Evolutionary conservation across 1,284 basidiomycete species (phyloP).

Genomic region (Ustilago shanxiensis): DNA sequence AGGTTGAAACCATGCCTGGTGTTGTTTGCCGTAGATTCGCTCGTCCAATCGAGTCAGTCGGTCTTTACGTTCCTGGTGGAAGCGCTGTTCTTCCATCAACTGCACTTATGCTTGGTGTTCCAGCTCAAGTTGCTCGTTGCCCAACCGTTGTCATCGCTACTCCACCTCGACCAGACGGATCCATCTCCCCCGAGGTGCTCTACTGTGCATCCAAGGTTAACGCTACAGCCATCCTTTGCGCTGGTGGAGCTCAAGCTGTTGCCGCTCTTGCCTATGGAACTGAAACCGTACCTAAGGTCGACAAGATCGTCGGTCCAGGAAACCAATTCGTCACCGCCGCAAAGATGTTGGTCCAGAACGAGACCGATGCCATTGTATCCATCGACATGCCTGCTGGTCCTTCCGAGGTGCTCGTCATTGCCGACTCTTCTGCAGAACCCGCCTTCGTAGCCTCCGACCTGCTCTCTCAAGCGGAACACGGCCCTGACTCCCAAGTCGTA

Average conservation of each 20-base stretch:
- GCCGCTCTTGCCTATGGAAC: constrained; percentile 98
- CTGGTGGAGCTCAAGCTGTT: constrained; percentile 95
- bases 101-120: constrained; percentile 96
- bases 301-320: constrained; percentile 97
- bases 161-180: constrained; percentile 78
- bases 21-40: constrained; percentile 82
- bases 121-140: constrained; percentile 97
- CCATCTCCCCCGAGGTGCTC: constrained; percentile 67
- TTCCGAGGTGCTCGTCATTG: constrained; percentile 77
- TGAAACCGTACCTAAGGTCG: constrained; percentile 94
- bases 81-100: constrained; percentile 96
- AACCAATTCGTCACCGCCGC: constrained; percentile 99
- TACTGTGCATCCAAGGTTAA: constrained; percentile 67
- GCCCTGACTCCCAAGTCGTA: constrained; percentile 96
- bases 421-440: constrained; percentile 86
- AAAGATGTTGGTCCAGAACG: constrained; percentile 99
- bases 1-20: constrained; percentile 97
- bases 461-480: constrained; percentile 95
- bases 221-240: constrained; percentile 70
- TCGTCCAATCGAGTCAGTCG: constrained; percentile 91
- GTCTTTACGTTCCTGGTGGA: constrained; percentile 96
- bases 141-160: constrained; percentile 93
- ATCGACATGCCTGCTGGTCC: constrained; percentile 99
- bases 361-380: constrained; percentile 94
- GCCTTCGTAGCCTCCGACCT: constrained; percentile 96